Evolutionary conservation across 1,284 basidiomycete species (phyloP).

Genomic region (Lentinula novae-zelandiae): DNA sequence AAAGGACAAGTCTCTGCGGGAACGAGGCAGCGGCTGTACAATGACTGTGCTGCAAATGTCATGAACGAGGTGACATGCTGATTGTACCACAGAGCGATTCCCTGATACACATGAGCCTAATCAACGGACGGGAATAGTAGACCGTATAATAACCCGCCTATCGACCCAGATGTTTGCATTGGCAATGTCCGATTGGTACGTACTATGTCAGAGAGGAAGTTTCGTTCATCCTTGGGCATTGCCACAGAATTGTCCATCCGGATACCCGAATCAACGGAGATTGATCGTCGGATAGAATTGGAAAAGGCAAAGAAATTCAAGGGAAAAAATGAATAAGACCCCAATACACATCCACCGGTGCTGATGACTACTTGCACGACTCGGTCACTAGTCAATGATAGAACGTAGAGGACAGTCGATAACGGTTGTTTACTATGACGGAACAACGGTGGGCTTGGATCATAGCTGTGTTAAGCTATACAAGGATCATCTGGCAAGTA

Average conservation of each 20-base stretch:
- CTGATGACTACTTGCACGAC: too few species aligned
- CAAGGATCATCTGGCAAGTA: not conserved
- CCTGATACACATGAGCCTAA: not conserved
- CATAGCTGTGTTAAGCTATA: conserved; percentile 6
- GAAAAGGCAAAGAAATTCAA: too few species aligned
- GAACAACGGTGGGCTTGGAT: not conserved
- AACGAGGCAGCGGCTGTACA: conserved; percentile 4
- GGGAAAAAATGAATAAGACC: too few species aligned
- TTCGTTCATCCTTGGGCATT: not conserved
- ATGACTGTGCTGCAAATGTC: not conserved
- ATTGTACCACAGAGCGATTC: not conserved
- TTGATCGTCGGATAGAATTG: too few species aligned
- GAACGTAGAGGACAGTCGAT: not conserved
- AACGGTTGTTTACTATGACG: not conserved
- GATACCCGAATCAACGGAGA: too few species aligned
- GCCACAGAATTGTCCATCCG: not conserved
- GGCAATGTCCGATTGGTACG: not conserved
- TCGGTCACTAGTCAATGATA: too few species aligned
- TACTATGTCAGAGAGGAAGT: not conserved
- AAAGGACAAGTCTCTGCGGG: not conserved
- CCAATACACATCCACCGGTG: too few species aligned
- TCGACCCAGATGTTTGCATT: not conserved
- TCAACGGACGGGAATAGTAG: not conserved
- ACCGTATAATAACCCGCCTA: not conserved
- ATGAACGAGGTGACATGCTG: not conserved